phyloP scores from a whole-genome alignment of 768 basidiomycete species.

The Melanogaster broomeanus region DNA sequence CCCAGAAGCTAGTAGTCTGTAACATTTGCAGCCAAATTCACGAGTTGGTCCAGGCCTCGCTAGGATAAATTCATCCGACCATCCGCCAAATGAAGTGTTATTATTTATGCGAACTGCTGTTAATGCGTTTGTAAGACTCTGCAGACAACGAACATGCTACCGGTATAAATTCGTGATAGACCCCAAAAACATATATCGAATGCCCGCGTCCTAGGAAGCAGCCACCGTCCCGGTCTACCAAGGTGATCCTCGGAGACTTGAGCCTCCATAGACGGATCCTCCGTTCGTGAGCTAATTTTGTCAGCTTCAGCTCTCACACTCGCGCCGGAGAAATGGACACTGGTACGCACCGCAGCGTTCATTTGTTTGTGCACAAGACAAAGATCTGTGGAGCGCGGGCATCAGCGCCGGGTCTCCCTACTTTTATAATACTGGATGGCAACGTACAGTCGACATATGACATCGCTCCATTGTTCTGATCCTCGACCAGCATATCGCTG shows the following conservation, averaged over 20 bases:
- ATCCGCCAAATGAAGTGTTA: too few species aligned
- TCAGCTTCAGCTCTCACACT: conserved; percentile 3
- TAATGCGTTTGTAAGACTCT: conserved; percentile 7
- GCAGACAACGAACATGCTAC: neutral
- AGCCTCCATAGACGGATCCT: conserved; percentile 24
- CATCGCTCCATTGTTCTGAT: conserved; percentile 94
- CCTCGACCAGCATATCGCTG: conserved; percentile 96
- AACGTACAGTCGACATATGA: conserved; percentile 85
- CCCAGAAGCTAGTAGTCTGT: too few species aligned
- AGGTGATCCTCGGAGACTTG: conserved; percentile 33
- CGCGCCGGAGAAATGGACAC: neutral
- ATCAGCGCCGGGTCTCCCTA: neutral
- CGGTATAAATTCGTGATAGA: conserved; percentile 9
- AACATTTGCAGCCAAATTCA: too few species aligned
- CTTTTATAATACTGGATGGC: neutral
- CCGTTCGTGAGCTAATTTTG: conserved; percentile 30
- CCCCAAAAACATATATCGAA: conserved; percentile 2
- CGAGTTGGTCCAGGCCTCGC: too few species aligned
- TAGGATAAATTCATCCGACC: too few species aligned
- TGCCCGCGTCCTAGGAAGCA: neutral
- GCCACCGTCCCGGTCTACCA: conserved; percentile 23
- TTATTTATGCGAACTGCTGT: too few species aligned
- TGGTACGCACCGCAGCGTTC: conserved; percentile 23
- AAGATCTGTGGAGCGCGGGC: conserved; percentile 20
- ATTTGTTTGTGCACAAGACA: conserved; percentile 38